Base-by-base conservation (phyloP, 306 rosid genomes). In the Begonia loranthoides region DNA sequence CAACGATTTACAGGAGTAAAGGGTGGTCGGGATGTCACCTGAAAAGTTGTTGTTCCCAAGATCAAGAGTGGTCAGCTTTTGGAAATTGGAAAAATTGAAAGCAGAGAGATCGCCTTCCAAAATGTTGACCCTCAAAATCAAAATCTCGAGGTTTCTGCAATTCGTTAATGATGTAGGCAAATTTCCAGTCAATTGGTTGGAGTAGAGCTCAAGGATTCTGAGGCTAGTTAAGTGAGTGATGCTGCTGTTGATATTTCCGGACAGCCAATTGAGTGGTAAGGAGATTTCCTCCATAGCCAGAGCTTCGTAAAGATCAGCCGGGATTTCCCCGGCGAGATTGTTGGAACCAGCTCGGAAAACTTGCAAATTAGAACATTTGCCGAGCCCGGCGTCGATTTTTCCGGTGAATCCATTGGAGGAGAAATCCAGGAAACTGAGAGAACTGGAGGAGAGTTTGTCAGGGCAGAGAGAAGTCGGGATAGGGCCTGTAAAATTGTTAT, bases 311-410 rank as follows among this genome's bases (percentile, higher is more conserved):
- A 87, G 45, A 61, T 83, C 96, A 53, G 10, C 52, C 0, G 96
- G 96, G 41, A 87, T 54, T 57, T 41, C 44, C 10, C 94, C 94
- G 0, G 63, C 6, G 8, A 87, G 82, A 33, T 15, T 3, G 65
- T 87, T 87, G 67, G 69, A 73, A 47, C 96, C 90, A 10, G 96
- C 96, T 14, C 77, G 65, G 62, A 87, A 80, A 5, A 48, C 60
- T 63, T 70, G 75, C 17, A 87, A 72, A 66, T 52, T 72, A 15
- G 87, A 77, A 64, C 94, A 87, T 9, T 52, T 59, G 16, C 87
- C 78, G 5, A 80, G 54, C 41, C 94, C 96, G 9, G 48, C 45
- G 6, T 62, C 45, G 64, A 87, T 69, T n/a, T 12, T 6, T 33
- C 70, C 79, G 11, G 6, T 54, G 55, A 83, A 78, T n/a, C 61